Base-by-base conservation (phyloP, 2,329 filamentous ascomycete genomes). In the Penicillium sp. region DNA sequence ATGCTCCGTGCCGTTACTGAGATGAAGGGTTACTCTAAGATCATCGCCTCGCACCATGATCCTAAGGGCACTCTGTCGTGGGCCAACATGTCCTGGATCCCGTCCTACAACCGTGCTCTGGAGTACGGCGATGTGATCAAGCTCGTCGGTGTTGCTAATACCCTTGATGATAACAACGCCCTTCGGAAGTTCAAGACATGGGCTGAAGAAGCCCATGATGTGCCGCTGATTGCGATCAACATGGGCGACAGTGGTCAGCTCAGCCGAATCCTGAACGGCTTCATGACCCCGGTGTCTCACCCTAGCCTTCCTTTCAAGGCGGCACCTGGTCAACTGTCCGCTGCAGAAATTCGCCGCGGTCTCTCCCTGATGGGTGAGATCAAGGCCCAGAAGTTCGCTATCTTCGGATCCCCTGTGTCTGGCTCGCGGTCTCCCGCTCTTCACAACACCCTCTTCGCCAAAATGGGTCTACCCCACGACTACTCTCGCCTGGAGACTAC, bases 1-100 rank as follows among this genome's bases (percentile, higher is more conserved):
- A 75, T 94, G 31, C 77, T 96, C 28, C 79, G 84, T 40, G 74
- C 79, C 13, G 77, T 95, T 4, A 77, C 80, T 0, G 80, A 84
- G 48, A 80, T 76, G 55, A 85, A 87, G 66, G 83, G 84, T 2
- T 77, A 79, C 56, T 88, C 88, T 1, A 85, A 83, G 54, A 87
- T 98, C 63, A 95, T 98, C 60, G 89, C 91, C 8, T 98, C 93
- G 0, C 91, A 98, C 66, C 93, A 98, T 66, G 93, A 98, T 65
- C 87, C 89, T 0, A 72, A 79, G 49, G 85, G 85, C 8, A 75
- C 77, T 21, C 75, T 97, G 17, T 91, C 87, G 2, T 98, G 93
- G 93, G 83, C 77, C 56, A 90, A 94, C 59, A 88, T 87, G n/a
- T 88, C 87, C 0, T 98, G 93, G 91, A 83, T 93, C 49, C 79